These are phyloP conservation scores for Blastobotrys illinoisensis DNA, from an alignment of 1,139 yeast genomes.

Conservation along the genomic window DNA sequence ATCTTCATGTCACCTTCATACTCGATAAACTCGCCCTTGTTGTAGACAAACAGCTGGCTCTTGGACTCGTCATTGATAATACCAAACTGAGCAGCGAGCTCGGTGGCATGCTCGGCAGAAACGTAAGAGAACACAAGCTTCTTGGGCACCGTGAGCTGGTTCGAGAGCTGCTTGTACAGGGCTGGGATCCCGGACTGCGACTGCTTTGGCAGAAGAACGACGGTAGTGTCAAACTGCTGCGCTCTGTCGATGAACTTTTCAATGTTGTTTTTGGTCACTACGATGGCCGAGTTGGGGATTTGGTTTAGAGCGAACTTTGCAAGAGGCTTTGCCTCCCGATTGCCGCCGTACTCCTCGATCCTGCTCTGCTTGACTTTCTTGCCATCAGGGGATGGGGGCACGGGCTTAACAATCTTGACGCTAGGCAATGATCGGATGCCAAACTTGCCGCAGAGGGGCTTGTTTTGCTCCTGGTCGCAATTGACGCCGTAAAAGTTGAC, in stretches of 20 bases:
- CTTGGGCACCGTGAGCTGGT: conserved; percentile 53
- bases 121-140: conserved; percentile 38
- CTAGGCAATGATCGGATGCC: conserved; percentile 78
- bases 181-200: conserved; percentile 45
- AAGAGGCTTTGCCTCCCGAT: conserved; percentile 55
- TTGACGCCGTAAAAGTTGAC: conserved; percentile 80
- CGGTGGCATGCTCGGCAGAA: conserved; percentile 24
- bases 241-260: conserved; percentile 15
- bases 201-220: conserved; percentile 26
- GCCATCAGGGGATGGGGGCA: conserved; percentile 17
- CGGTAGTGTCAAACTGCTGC: conserved; percentile 21
- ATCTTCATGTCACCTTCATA: conserved; percentile 32
- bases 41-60: conserved; percentile 28
- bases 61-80: conserved; percentile 18
- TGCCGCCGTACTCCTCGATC: conserved; percentile 65
- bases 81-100: conserved; percentile 19
- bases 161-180: conserved; percentile 63
- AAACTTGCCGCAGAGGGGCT: conserved; percentile 62
- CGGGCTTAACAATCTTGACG: conserved; percentile 71
- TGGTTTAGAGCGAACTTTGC: conserved; percentile 54
- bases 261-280: conserved; percentile 15
- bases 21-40: conserved; percentile 19
- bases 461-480: conserved; percentile 69
- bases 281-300: conserved; percentile 67
- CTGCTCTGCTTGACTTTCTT: conserved; percentile 57